Evolutionary conservation across 345 rosid species (phyloP), one percentile per base, ranked within the genome.

Genomic region (Euphorbia tirucalli): DNA sequence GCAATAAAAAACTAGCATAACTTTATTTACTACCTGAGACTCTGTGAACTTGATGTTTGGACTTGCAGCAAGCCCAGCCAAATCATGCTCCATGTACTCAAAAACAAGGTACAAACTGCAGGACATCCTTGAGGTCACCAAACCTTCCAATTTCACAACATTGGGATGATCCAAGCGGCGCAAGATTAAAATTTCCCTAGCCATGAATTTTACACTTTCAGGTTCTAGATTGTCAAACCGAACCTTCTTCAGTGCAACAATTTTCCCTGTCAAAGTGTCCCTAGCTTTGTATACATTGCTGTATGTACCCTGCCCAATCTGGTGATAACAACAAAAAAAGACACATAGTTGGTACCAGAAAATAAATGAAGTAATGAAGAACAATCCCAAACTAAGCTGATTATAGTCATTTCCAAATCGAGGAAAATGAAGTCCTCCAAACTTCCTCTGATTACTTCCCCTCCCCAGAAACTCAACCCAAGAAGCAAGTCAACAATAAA

Each of bases 221-320:
- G 77, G 80, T 57, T 77, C 80, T 69, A 77, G 68, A 63, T 77
- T 77, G 28, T 77, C 80, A 48, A 77, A 77, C 61, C 80, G n/a
- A n/a, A n/a, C n/a, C n/a, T n/a, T n/a, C n/a, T n/a, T n/a, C n/a
- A n/a, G n/a, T n/a, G n/a, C n/a, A 32, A 77, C 77, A 72, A 77
- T 72, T 68, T 77, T 77, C 64, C 80, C 80, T n/a, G 77, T 72
- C 70, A 73, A 41, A 21, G 77, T 49, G 46, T 77, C 80, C 77
- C 74, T 72, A 63, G 80, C 80, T 69, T 77, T 77, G 77, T 77
- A 77, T 22, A 72, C 80, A 63, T 77, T 77, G 59, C 80, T 77
- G 49, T 77, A 77, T 9, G 80, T 77, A 22, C 80, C 80, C 65
- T 77, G 80, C 25, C 80, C 80, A 68, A 77, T 77, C 80, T 77